Conservation (phyloP, 2,329 filamentous ascomycete genomes). For the Pseudomassariella vexata region DNA sequence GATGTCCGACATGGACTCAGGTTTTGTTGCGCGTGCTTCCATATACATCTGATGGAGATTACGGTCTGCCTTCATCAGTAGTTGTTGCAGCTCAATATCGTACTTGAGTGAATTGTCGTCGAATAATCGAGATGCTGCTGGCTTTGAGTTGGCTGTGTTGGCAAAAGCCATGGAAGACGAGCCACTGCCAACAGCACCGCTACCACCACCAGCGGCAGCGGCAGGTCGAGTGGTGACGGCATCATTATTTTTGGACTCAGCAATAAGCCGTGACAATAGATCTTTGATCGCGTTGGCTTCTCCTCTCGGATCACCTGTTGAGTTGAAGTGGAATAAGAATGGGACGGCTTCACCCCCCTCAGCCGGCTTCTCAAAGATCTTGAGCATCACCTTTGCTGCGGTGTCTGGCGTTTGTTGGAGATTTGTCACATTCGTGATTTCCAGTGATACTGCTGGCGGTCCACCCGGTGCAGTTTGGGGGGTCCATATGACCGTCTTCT, state of each 20-base stretch:
- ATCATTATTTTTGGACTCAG: conserved; percentile 56
- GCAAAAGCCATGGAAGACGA: conserved; percentile 75
- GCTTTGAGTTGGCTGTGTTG: conserved; percentile 54
- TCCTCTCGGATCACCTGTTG: conserved; percentile 63
- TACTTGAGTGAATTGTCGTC: conserved; percentile 72
- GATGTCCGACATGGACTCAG: conserved; percentile 71
- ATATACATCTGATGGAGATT: conserved; percentile 78
- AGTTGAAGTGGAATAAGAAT: conserved; percentile 88
- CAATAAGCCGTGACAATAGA: conserved; percentile 70
- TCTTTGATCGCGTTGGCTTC: conserved; percentile 87
- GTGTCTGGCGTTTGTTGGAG: conserved; percentile 89
- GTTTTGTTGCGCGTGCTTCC: conserved; percentile 77
- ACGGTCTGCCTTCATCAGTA: conserved; percentile 75
- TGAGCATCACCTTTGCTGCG: conserved; percentile 88
- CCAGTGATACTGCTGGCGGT: conserved; percentile 61
- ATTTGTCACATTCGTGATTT: conserved; percentile 74
- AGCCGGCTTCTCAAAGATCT: conserved; percentile 72
- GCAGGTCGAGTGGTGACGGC: conserved; percentile 43
- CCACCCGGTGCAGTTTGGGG: conserved; percentile 57
- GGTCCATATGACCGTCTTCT: conserved; percentile 74
- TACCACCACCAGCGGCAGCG: conserved; percentile 24
- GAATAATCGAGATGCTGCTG: conserved; percentile 61
- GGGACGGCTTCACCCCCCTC: conserved; percentile 55
- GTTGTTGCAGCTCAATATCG: conserved; percentile 80
- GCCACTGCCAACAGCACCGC: conserved; percentile 26